Evolutionary conservation across 2,329 filamentous ascomycete genomes (phyloP).

Genomic region (Aspergillus ruber): DNA sequence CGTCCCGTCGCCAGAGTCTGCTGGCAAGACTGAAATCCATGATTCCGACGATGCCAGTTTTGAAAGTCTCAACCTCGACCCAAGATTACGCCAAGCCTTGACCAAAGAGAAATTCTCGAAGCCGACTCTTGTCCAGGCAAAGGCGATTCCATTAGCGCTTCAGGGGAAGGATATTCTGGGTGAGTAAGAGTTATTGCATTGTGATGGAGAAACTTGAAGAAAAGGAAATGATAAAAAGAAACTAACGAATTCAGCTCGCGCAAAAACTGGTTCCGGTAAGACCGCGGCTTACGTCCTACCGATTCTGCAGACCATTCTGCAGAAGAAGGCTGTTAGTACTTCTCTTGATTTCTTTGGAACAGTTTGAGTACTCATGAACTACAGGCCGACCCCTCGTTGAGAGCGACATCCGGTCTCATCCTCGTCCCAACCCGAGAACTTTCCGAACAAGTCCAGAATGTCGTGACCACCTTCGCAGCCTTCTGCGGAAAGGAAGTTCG

Average conservation of each 20-base stretch:
- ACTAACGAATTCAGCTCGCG: constrained; percentile 56
- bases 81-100: constrained; percentile 78
- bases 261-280: constrained; percentile 94
- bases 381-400: constrained; percentile 32
- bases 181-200: constrained; percentile 18
- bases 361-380: constrained; percentile 1
- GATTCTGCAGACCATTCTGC: constrained; percentile 75
- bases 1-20: constrained; percentile 34
- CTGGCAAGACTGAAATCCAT: constrained; percentile 18
- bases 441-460: constrained; percentile 80
- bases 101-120: constrained; percentile 75
- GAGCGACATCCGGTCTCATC: constrained; percentile 67
- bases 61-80: constrained; percentile 70
- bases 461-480: constrained; percentile 66
- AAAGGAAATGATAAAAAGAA: too few species aligned
- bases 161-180: constrained; percentile 79
- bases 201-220: neutral
- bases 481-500: constrained; percentile 82
- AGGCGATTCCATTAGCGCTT: constrained; percentile 80
- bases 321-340: constrained; percentile 59
- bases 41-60: constrained; percentile 52
- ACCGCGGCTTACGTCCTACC: constrained; percentile 93
- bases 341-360: neutral
- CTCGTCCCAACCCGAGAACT: constrained; percentile 93
- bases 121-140: constrained; percentile 82